Conservation (phyloP, 192 early-diverging fungal species). For the Spinellus fusiger region DNA sequence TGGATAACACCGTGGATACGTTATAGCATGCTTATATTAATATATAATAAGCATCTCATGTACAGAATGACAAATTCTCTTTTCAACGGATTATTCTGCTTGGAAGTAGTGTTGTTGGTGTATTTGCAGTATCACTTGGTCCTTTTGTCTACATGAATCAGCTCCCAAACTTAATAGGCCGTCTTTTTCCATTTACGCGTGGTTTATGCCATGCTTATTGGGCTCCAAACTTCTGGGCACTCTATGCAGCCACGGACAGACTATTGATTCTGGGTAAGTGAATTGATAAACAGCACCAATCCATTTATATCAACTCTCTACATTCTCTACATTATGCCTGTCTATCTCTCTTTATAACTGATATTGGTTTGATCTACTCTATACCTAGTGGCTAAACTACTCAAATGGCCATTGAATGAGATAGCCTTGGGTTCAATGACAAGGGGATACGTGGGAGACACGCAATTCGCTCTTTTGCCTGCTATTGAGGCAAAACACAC, state of each 20-base stretch:
- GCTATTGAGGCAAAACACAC: slow-evolving; percentile 64
- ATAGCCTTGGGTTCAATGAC: slow-evolving; percentile 60
- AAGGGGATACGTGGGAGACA: slow-evolving; percentile 87
- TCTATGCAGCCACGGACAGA: slow-evolving; percentile 82
- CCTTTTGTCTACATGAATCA: slow-evolving; percentile 74
- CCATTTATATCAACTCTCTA: no score
- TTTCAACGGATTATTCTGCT: slow-evolving; percentile 48
- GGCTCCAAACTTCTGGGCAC: slow-evolving; percentile 97
- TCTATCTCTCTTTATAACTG: no score
- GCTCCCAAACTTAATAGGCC: slow-evolving; percentile 65
- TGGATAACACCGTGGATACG: neutral
- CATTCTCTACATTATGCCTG: no score
- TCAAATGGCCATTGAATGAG: slow-evolving; percentile 36
- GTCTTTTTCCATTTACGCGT: slow-evolving; percentile 95
- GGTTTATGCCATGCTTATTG: slow-evolving; percentile 95
- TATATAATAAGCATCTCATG: neutral
- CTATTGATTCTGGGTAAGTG: slow-evolving; percentile 49
- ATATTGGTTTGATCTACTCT: neutral
- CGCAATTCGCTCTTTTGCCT: slow-evolving; percentile 75
- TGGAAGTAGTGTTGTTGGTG: slow-evolving; percentile 53
- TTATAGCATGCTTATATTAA: neutral
- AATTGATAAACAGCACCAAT: no score
- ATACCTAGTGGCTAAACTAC: slow-evolving; percentile 28
- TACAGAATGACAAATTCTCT: slow-evolving; percentile 22
- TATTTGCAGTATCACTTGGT: slow-evolving; percentile 77